Percentiles rank a stretch among this genome's conserved stretches.
Evolutionary conservation across 1,284 basidiomycete genomes (phyloP).

Genomic region (Cutaneotrichosporon cutaneum): DNA sequence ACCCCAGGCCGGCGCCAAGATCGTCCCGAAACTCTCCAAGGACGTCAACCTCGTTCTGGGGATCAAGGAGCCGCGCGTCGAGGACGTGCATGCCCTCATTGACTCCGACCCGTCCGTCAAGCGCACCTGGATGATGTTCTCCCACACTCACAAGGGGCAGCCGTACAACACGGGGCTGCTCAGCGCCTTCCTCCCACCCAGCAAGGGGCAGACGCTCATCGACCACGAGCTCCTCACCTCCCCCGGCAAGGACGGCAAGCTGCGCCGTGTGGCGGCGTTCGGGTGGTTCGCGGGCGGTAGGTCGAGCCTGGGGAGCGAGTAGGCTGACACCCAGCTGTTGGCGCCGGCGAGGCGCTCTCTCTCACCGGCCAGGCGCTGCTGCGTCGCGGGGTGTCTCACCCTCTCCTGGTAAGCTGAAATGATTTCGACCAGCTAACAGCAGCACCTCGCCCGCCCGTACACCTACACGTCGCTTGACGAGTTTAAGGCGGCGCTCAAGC

Average conservation of each 20-base stretch:
- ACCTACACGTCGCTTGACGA: slow-evolving; percentile 64
- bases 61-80: slow-evolving; percentile 79
- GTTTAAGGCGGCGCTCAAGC: slow-evolving; percentile 61
- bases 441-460: slow-evolving; percentile 79
- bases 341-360: slow-evolving; percentile 74
- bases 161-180: slow-evolving; percentile 78
- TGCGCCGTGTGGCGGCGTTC: slow-evolving; percentile 79
- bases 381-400: slow-evolving; percentile 72
- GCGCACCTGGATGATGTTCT: slow-evolving; percentile 68
- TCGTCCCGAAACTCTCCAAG: slow-evolving; percentile 60
- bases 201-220: slow-evolving; percentile 60
- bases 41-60: slow-evolving; percentile 74
- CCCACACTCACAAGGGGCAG: slow-evolving; percentile 73
- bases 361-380: slow-evolving; percentile 75
- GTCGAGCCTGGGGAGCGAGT: slow-evolving; percentile 31
- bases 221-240: slow-evolving; percentile 79
- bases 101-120: slow-evolving; percentile 29
- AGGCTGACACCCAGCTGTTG: slow-evolving; percentile 61
- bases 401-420: slow-evolving; percentile 65
- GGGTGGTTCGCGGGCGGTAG: slow-evolving; percentile 83
- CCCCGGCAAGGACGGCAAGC: slow-evolving; percentile 46
- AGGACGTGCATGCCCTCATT: slow-evolving; percentile 56
- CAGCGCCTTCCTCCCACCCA: slow-evolving; percentile 60
- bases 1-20: slow-evolving; percentile 68
- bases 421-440: slow-evolving; percentile 6